These are phyloP conservation scores for Penstemon eatonii DNA, from an alignment of 257 asterid species.

Conservation along the genomic window DNA sequence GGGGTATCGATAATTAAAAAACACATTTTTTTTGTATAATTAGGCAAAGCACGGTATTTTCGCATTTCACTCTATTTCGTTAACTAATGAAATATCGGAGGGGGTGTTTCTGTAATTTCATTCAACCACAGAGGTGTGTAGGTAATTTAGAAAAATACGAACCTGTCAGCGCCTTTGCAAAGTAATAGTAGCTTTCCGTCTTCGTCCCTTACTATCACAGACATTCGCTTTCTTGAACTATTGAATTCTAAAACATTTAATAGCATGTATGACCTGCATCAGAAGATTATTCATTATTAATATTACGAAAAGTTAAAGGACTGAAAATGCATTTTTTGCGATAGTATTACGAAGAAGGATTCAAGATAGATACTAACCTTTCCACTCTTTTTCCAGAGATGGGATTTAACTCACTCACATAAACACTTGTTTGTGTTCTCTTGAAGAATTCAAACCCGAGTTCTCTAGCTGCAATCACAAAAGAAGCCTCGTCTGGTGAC, in stretches of 20 bases:
- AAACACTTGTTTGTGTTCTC: conserved; percentile 65
- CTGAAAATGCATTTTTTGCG: no score
- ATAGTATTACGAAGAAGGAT: no score
- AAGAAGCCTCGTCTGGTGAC: conserved; percentile 85
- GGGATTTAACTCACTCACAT: conserved; percentile 54
- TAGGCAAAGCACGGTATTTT: no score
- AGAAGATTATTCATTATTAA: no score
- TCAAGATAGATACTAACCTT: conserved; percentile 30
- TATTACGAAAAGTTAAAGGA: no score
- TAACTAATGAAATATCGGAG: no score
- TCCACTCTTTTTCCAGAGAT: conserved; percentile 48
- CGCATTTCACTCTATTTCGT: no score
- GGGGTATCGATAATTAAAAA: background rate
- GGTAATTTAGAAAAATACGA: conserved; percentile 12
- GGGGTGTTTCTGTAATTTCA: no score
- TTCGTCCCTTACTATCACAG: conserved; percentile 62
- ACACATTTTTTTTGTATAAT: no score
- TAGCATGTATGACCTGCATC: conserved; percentile 41
- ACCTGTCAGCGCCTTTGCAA: conserved; percentile 87
- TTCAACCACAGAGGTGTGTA: no score
- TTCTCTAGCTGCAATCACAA: conserved; percentile 77
- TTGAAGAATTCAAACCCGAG: conserved; percentile 71
- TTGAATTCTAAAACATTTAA: conserved; percentile 57
- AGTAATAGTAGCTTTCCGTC: conserved; percentile 60
- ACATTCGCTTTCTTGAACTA: conserved; percentile 78